Evolutionary conservation across 768 basidiomycete genomes (phyloP).

Genomic region (Strobilomyces confusus): DNA sequence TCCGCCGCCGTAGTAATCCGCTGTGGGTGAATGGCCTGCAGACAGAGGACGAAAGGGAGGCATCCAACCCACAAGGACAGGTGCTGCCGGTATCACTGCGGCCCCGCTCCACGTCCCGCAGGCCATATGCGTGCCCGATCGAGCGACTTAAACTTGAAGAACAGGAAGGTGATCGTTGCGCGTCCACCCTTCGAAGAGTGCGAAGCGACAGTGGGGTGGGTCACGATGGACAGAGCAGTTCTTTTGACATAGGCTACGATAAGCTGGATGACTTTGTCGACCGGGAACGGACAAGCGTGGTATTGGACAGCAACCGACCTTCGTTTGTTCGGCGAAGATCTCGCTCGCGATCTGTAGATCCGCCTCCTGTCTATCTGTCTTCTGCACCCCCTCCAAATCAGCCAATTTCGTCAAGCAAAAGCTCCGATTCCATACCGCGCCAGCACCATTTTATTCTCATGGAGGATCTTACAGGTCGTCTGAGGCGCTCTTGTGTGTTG

Average conservation of each 20-base stretch:
- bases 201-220: conserved; percentile 56
- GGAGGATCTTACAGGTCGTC: conserved; percentile 93
- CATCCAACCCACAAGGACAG: conserved; percentile 40
- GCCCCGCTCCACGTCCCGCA: conserved; percentile 16
- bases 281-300: conserved; percentile 15
- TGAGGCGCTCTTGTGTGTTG: conserved; percentile 91
- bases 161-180: conserved; percentile 35
- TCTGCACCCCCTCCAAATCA: conserved; percentile 26
- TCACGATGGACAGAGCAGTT: conserved; percentile 32
- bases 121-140: conserved; percentile 24
- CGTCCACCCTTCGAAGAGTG: conserved; percentile 51
- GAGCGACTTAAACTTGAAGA: conserved; percentile 38
- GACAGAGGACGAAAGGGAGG: conserved; percentile 57
- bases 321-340: conserved; percentile 39
- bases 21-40: conserved; percentile 34
- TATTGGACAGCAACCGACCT: conserved; percentile 20
- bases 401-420: conserved; percentile 35
- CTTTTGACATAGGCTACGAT: conserved; percentile 43
- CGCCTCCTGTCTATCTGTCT: conserved; percentile 23
- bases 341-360: conserved; percentile 36
- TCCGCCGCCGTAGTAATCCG: conserved; percentile 48
- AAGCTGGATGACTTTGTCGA: conserved; percentile 21
- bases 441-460: conserved; percentile 98
- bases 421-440: conserved; percentile 56
- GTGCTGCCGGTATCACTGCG: conserved; percentile 1